Conservation (phyloP, 148 eudicot species). For the Diospyros lotus region DNA sequence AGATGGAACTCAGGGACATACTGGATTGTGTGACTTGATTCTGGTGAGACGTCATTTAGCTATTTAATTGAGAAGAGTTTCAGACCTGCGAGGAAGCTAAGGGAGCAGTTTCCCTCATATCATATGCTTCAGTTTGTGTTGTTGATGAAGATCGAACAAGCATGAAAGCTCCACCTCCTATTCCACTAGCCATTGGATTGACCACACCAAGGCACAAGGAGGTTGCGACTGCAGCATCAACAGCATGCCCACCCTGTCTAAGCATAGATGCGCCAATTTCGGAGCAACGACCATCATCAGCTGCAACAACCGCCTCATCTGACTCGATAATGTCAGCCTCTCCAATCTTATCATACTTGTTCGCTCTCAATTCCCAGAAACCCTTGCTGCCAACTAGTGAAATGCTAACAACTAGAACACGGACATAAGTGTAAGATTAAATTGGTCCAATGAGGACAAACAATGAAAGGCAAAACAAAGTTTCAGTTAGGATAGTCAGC, state of each 20-base stretch:
- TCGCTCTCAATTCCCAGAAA: conserved; percentile 15
- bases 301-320: conserved; percentile 75
- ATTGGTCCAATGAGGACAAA: not conserved
- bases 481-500: not conserved
- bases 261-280: conserved; percentile 72
- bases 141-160: conserved; percentile 60
- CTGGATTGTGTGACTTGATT: not conserved
- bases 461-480: not conserved
- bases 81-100: conserved; percentile 76
- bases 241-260: conserved; percentile 75
- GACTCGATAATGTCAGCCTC: conserved; percentile 50
- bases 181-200: conserved; percentile 78
- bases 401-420: conserved; percentile 31
- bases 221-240: conserved; percentile 96
- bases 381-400: conserved; percentile 24
- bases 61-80: not conserved
- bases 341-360: conserved; percentile 1
- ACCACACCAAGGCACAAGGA: conserved; percentile 83
- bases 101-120: conserved; percentile 92
- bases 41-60: not conserved
- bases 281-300: conserved; percentile 90
- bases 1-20: not conserved
- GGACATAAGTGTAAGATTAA: no score
- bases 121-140: conserved; percentile 53
- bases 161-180: conserved; percentile 98